Evolutionary conservation across 352 stramenopile species (phyloP), one percentile per base, ranked within the genome.

Genomic region (Phytopythium aichiense): DNA sequence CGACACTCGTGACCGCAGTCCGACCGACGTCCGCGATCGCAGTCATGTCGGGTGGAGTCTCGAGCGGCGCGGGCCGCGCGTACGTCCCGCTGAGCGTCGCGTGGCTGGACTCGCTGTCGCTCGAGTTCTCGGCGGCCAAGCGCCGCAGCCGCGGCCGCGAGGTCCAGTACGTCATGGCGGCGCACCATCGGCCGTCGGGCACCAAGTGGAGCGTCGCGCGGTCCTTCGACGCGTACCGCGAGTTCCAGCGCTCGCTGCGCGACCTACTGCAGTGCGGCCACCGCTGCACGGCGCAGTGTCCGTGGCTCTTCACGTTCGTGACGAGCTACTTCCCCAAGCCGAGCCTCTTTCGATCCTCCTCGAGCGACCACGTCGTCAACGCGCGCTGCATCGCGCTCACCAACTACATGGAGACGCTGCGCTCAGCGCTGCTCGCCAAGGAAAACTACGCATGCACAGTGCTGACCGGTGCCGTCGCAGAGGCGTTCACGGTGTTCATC

Each of bases 301-400:
- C 65, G 53, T 72, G 61, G 68, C 58, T 74, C 46, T 71, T 66
- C 60, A 65, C 64, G 46, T 74, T 72, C 61, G 58, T 72, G n/a
- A 64, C 54, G 51, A 72, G 68, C 64, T 72, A 72, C 64, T 74
- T 74, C 64, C 68, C 65, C 54, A 71, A 64, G 58, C 61, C 61
- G 15, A 64, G 61, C 7, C 35, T 67, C 7, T 69, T 70, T 40
- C 57, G 57, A n/a, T 72, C 56, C 28, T 37, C 49, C n/a, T 56
- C 60, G 25, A 70, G 54, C 28, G 60, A 60, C 22, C 63, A 54
- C 4, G 63, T 77, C 37, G 61, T 78, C 42, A 33, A 65, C 18
- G 61, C 66, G 49, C 61, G 71, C 25, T 63, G 67, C 38, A 56
- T 72, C 11, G 63, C 68, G 22, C 62, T 81, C n/a, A 37, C 58